Conservation (phyloP, 495 filamentous ascomycete species). For the Tuber magnatum region DNA sequence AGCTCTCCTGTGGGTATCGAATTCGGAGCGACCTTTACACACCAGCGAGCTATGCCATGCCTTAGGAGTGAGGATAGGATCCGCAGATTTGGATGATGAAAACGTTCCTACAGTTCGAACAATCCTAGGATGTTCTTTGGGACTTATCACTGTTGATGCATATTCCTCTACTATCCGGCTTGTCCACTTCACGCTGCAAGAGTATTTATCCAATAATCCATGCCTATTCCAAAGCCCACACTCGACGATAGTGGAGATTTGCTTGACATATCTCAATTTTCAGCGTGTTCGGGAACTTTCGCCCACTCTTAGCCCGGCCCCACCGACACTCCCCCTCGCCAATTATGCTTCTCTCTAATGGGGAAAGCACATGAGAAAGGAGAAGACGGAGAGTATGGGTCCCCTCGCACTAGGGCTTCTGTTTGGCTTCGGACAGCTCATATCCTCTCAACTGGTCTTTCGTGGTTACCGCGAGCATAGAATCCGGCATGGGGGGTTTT, state of each 20-base stretch:
- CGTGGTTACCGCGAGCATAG: neutral
- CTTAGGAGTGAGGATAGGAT: neutral
- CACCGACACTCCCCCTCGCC: neutral
- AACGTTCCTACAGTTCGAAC: neutral
- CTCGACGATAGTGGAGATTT: neutral
- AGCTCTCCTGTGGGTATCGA: neutral
- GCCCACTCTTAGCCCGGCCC: neutral
- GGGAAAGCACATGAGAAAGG: neutral
- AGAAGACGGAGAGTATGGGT: neutral
- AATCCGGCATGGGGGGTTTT: too few relatives aligned
- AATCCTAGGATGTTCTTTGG: neutral
- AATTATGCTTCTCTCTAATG: neutral
- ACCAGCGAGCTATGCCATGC: neutral
- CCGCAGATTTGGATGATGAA: neutral
- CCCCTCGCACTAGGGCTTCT: neutral
- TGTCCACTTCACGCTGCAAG: neutral
- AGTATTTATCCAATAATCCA: neutral
- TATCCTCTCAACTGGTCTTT: neutral
- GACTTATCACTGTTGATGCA: neutral
- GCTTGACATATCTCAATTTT: neutral
- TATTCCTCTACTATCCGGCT: neutral
- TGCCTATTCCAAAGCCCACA: neutral
- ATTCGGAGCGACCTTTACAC: neutral
- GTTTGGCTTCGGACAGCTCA: neutral
- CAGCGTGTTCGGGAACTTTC: neutral